Percentiles rank a stretch among this genome's conserved stretches.
phyloP scores from a whole-genome alignment of 108 stramenopile species.

The Pseudonitzschia multistriata region DNA sequence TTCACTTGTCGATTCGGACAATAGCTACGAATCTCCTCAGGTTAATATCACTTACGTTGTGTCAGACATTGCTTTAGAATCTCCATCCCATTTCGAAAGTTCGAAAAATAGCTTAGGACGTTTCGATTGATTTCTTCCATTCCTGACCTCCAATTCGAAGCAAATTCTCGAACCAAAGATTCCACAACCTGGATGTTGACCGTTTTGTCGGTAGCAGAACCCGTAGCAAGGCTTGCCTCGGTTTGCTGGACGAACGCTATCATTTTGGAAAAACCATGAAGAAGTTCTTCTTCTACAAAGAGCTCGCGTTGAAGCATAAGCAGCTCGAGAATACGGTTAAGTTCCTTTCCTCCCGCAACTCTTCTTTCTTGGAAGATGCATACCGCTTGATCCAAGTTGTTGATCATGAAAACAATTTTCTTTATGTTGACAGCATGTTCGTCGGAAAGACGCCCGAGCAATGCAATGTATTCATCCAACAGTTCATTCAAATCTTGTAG shows the following conservation, averaged over 20 bases:
- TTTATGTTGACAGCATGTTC: slow-evolving; percentile 83
- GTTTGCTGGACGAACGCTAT: slow-evolving; percentile 97
- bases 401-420: slow-evolving; percentile 92
- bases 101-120: slow-evolving; percentile 94
- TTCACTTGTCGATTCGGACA: neutral
- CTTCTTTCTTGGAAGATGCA: slow-evolving; percentile 93
- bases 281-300: slow-evolving; percentile 96
- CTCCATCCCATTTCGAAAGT: slow-evolving; percentile 98
- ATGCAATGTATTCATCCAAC: slow-evolving; percentile 66
- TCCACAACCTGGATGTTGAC: slow-evolving; percentile 88
- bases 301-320: slow-evolving; percentile 87
- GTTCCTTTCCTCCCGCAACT: slow-evolving; percentile 86
- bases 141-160: slow-evolving; percentile 87
- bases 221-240: slow-evolving; percentile 72
- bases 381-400: slow-evolving; percentile 93
- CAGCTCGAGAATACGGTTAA: slow-evolving; percentile 87
- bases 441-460: slow-evolving; percentile 83
- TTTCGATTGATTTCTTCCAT: slow-evolving; percentile 94
- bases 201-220: slow-evolving; percentile 49
- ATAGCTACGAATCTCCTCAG: neutral
- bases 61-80: slow-evolving; percentile 97
- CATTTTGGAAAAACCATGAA: slow-evolving; percentile 88
- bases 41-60: slow-evolving; percentile 42
- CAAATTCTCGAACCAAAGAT: slow-evolving; percentile 90
- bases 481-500: slow-evolving; percentile 75